Evolutionary conservation across 257 asterid genomes (phyloP), one percentile per base, ranked within the genome.

Genomic region (Ligustrum vulgare): DNA sequence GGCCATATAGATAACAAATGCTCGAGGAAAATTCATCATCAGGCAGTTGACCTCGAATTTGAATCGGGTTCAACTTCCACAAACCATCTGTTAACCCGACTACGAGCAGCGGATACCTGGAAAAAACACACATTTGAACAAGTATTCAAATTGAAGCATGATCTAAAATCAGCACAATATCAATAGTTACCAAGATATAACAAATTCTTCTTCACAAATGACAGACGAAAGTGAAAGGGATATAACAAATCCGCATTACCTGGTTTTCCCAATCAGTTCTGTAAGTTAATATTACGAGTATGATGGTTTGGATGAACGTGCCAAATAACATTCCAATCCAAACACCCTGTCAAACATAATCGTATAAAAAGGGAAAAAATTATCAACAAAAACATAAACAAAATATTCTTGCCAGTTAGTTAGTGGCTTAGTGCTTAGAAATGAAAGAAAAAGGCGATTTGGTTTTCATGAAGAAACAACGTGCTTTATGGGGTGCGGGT

Each of bases 301-400:
- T 75, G 49, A 88, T 71, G 0, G 96, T 88, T 62, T 90, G 96
- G 37, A 87, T 67, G 36, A 90, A 47, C 23, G 87, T 85, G 18
- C 93, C 96, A 22, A 85, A 7, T 34, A 90, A 12, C 93, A 90
- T 90, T 68, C 96, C 93, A 33, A 88, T 80, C 96, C 96, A 90
- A 20, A 90, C 90, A 62, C 96, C 96, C 96, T 90, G 47, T 54
- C 16, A 49, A 16, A 72, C 13, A 67, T 32, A 16, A 15, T 22
- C 75, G 6, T 9, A 12, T 9, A 12, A 15, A 37, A 51, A 13
- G 0, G 4, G 15, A 5, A 3, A 13, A 16, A 15, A 0, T 47
- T 13, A 15, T 45, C 20, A 2, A 47, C 16, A 8, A 1, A 1
- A 3, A 47, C 8, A 0, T 47, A 47, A 18, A 49, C 60, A 16